Base-by-base conservation (phyloP, 495 filamentous ascomycete genomes). In the Lophiostoma macrostomum region DNA sequence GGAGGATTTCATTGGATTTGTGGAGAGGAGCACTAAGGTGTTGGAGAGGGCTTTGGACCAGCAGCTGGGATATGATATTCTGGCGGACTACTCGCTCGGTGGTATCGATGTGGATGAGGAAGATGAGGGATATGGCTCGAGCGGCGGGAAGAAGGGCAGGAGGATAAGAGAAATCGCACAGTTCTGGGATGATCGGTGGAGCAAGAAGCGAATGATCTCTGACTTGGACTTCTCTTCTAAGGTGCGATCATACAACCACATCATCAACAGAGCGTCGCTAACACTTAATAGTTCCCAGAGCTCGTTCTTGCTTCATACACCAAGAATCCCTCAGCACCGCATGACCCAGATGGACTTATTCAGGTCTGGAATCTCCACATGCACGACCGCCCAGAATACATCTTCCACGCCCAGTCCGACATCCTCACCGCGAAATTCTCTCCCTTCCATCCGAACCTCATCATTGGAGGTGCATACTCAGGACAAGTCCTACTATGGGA, bases 401-500 rank as follows among this genome's bases (percentile, higher is more conserved):
- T 94, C 38, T 96, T 97, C 67, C 89, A 96, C 69, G 91, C 90
- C 7, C 90, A 91, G 40, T 96, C 91, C 43, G 94, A 99, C 71
- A 90, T 99, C 42, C 78, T 97, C 14, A 84, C 90, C 0, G 91
- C 93, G 51, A 91, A 91, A 64, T 99, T 97, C 72, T 96, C 93
- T 19, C 94, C 93, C 0, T 96, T 96, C 68, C 94, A 97, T 63
- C 91, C 93, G 2, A 95, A 93, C 53, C 76, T 97, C 28, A 91
- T 99, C 62, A 81, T 99, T 56, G 93, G 90, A 50, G 93, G 93
- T 27, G 85, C 89, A 32, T 99, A 99, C 71, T 91, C 84, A 44
- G 93, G 93, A 23, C 94, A 99, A 73, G 90, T 99, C 10, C 82
- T 96, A 10, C 80, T 99, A n/a, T 99, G 93, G 93, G 93, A 99